Evolutionary conservation across 2,329 filamentous ascomycete genomes (phyloP).

Genomic region (Periconia sp.): DNA sequence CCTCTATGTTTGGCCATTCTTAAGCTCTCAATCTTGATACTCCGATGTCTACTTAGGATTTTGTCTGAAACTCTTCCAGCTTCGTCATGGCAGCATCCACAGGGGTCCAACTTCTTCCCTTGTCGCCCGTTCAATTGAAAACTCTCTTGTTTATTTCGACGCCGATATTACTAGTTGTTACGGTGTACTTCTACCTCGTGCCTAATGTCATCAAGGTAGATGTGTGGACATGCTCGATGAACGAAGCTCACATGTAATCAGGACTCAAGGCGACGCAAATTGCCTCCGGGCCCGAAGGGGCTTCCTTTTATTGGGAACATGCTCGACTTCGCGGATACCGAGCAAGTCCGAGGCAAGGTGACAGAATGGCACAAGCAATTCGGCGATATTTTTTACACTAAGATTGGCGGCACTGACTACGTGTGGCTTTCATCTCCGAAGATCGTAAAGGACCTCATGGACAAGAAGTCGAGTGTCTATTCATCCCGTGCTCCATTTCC

Average conservation of each 20-base stretch:
- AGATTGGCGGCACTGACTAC: constrained; percentile 49
- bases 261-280: constrained; percentile 39
- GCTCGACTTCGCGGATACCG: constrained; percentile 44
- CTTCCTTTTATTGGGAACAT: constrained; percentile 50
- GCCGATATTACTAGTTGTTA: constrained; percentile 26
- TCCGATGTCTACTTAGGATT: neutral
- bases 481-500: constrained; percentile 51
- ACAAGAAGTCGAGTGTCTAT: constrained; percentile 60
- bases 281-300: constrained; percentile 48
- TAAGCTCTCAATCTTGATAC: neutral
- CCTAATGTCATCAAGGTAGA: constrained; percentile 38
- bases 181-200: constrained; percentile 34
- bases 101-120: constrained; percentile 1
- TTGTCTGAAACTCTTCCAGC: neutral
- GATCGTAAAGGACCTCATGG: constrained; percentile 61
- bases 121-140: constrained; percentile 19
- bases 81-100: constrained; percentile 16
- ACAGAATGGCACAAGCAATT: constrained; percentile 44
- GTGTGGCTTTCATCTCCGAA: constrained; percentile 54
- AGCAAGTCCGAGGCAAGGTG: constrained; percentile 38
- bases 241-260: constrained; percentile 9
- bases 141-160: constrained; percentile 15
- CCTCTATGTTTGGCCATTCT: too few species aligned
- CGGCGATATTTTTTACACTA: constrained; percentile 49
- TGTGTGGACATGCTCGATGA: neutral